Evolutionary conservation across 2,329 filamentous ascomycete genomes (phyloP).

Genomic region (Ophiosphaerella herpotricha): DNA sequence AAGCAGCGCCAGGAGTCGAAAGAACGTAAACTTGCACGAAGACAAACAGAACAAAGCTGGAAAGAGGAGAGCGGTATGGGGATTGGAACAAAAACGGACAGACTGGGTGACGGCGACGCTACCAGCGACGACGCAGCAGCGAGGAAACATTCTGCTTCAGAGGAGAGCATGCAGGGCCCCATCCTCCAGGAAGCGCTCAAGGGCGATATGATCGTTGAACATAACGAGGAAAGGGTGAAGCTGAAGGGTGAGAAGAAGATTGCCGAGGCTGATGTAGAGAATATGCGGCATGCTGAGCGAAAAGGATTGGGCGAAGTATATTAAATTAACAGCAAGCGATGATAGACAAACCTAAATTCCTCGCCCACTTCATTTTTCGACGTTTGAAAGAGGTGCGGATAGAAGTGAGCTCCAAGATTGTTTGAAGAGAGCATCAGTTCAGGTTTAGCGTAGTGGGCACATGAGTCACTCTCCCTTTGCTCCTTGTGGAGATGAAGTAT

Average conservation of each 20-base stretch:
- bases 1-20: slow-evolving; percentile 39
- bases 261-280: slow-evolving; percentile 32
- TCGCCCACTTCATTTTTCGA: neutral
- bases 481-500: no score
- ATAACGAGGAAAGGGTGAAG: slow-evolving; percentile 25
- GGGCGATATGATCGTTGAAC: slow-evolving; percentile 41
- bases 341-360: neutral
- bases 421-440: no score
- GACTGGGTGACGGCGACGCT: slow-evolving; percentile 49
- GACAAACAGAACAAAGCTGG: slow-evolving; percentile 47
- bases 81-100: slow-evolving; percentile 49
- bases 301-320: slow-evolving; percentile 42
- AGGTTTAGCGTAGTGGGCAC: no score
- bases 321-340: slow-evolving; percentile 11
- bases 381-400: no score
- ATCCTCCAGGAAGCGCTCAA: slow-evolving; percentile 41
- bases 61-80: slow-evolving; percentile 55
- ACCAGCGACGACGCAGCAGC: slow-evolving; percentile 25
- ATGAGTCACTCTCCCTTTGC: no score
- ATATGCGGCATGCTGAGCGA: slow-evolving; percentile 34
- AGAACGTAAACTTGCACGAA: slow-evolving; percentile 41
- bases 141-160: neutral
- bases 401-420: no score
- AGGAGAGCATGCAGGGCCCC: slow-evolving; percentile 18
- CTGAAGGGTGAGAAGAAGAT: slow-evolving; percentile 19